Percentiles rank a stretch among this genome's conserved stretches.
Conservation (phyloP, 345 rosid species). For the Boechera stricta region DNA sequence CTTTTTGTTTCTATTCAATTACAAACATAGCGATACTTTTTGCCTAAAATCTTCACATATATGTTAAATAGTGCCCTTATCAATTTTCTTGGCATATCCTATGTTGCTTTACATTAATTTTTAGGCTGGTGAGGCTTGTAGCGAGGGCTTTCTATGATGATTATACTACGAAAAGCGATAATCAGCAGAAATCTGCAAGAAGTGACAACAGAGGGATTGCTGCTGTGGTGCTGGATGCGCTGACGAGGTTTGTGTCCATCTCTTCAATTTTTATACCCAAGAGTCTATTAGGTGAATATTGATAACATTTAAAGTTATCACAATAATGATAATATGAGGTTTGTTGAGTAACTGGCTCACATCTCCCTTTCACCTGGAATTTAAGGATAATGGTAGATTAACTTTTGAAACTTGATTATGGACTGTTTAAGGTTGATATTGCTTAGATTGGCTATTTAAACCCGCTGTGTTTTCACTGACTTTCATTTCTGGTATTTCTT, state of each 20-base stretch:
- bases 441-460: constrained; percentile 11
- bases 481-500: not conserved
- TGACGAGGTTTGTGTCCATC: constrained; percentile 57
- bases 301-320: not conserved
- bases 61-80: not conserved
- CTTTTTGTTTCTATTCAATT: constrained; percentile 3
- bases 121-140: constrained; percentile 75
- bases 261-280: constrained; percentile 6
- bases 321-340: not conserved
- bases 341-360: constrained; percentile 4
- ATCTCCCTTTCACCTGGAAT: constrained; percentile 5
- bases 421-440: not conserved
- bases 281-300: not conserved
- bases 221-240: constrained; percentile 82
- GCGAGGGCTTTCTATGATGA: constrained; percentile 91
- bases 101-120: constrained; percentile 1
- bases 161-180: constrained; percentile 68
- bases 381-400: not conserved
- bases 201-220: constrained; percentile 81
- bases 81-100: not conserved
- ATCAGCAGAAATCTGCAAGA: constrained; percentile 72
- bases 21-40: not conserved
- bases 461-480: constrained; percentile 1
- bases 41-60: not conserved
- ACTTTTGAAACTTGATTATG: constrained; percentile 25